These are phyloP conservation scores for Colletotrichum sp. DNA, from an alignment of 2,329 filamentous ascomycete genomes.

Conservation along the genomic window DNA sequence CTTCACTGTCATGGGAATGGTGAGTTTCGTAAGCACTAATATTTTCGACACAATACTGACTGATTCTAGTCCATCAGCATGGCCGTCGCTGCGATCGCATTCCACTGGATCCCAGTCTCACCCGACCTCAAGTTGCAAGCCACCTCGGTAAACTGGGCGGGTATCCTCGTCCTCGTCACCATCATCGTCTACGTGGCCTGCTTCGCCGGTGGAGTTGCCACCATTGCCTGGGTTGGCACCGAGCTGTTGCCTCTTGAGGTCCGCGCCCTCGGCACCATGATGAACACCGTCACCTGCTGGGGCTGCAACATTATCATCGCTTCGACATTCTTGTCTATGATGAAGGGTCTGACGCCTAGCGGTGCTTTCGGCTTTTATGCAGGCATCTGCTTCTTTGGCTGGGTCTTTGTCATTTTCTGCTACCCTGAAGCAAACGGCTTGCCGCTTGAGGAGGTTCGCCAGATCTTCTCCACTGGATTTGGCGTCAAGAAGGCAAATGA, in stretches of 20 bases:
- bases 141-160: conserved; percentile 32
- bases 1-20: conserved; percentile 47
- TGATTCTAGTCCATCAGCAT: conserved; percentile 45
- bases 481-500: conserved; percentile 45
- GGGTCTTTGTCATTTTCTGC: conserved; percentile 50
- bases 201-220: conserved; percentile 50
- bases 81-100: conserved; percentile 47
- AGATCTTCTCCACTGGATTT: conserved; percentile 54
- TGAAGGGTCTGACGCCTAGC: conserved; percentile 52
- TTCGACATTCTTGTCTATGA: conserved; percentile 53
- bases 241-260: conserved; percentile 54
- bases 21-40: neutral
- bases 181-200: conserved; percentile 53
- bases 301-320: conserved; percentile 54
- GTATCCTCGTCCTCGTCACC: conserved; percentile 42
- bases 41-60: neutral
- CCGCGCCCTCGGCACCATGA: conserved; percentile 51
- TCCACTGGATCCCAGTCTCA: conserved; percentile 49
- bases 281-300: conserved; percentile 52
- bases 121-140: conserved; percentile 42
- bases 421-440: conserved; percentile 61
- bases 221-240: conserved; percentile 51
- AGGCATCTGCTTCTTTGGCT: conserved; percentile 52
- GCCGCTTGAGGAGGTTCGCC: conserved; percentile 57
- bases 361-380: conserved; percentile 59